Evolutionary conservation across 306 rosid species (phyloP), one percentile per base, ranked within the genome.

Genomic region (Vigna reflexopilosa): DNA sequence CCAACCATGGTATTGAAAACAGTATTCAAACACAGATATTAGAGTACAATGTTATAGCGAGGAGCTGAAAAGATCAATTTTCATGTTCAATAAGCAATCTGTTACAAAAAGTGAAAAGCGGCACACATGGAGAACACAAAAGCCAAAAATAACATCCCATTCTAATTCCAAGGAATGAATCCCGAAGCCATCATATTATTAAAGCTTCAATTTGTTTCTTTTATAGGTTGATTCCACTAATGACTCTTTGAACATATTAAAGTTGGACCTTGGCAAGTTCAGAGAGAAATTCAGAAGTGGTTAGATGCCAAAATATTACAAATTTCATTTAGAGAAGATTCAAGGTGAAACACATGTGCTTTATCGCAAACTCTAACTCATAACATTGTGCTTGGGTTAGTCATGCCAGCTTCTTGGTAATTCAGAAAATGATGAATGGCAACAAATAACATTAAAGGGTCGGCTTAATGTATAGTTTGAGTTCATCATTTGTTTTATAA

Each of bases 161-260:
- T 36, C 49, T 62, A 56, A 30, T 68, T 56, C 13, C 50, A 17
- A 45, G 70, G 38, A 77, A 68, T 58, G 50, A 54, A 45, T 45
- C 50, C 15, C 16, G 12, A 45, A 45, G 50, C 50, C 50, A 45
- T 45, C 15, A 45, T 45, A 3, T 45, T 45, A 45, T 3, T 45
- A 12, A 45, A 45, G 50, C 16, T 45, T 45, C 50, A 45, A 45
- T 10, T 45, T 45, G 16, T 45, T 11, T 45, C 12, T 45, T 45
- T 45, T 10, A 45, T 45, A 2, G 15, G 50, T 10, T 11, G 16
- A 45, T 45, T 45, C 50, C 50, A 45, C 4, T 12, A 45, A 45
- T 45, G 50, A 45, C 50, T 45, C 50, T 0, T 45, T 45, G 16
- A 3, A 45, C 50, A 7, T 45, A 12, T 45, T 12, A 11, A 45